Evolutionary conservation across 805 yeast species (phyloP), one percentile per base, ranked within the genome.

Genomic region (Candida dajiaensis): DNA sequence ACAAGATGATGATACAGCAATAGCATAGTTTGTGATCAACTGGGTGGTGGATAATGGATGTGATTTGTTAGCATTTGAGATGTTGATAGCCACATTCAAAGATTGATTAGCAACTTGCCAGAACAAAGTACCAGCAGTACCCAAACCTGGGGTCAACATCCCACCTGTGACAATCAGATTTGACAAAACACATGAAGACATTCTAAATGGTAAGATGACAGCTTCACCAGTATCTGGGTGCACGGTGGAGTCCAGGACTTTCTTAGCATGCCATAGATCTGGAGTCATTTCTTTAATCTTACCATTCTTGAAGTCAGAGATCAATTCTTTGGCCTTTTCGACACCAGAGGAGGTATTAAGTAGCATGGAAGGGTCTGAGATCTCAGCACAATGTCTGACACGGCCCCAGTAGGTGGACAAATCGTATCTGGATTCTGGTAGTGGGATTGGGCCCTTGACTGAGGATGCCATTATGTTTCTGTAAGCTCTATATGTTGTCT

Each of bases 51-150:
- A 72, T 65, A 94, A 72, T 1, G 97, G 97, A 58, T 90, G 95
- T 0, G 96, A 85, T 63, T 94, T 94, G 72, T 94, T 94, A 29
- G 97, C 92, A 62, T 94, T 94, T 38, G 98, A 94, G 38, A 94
- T 88, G 67, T 94, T 94, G 55, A 94, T 88, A 3, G 99, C 99
- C 47, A 94, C 99, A 61, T 94, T 94, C 53, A 94, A 74, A 20
- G 97, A 88, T 69, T 94, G 99, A 69, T 94, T 94, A 19, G 97
- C 95, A 64, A 94, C 80, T 69, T 94, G 99, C 99, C 99, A 94
- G 68, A 94, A 92, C 20, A 89, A 63, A 0, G 98, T 92, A 35
- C 99, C 99, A 0, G 77, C 80, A 10, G 89, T 81, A 10, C 96
- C 95, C 61, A 94, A 66, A 46, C 86, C 85, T 8, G 99, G 99